A percentile compares a stretch with the other conserved stretches of the same genome.
phyloP scores from a whole-genome alignment of 2,329 filamentous ascomycete genomes.

The Aureobasidium zeae region DNA sequence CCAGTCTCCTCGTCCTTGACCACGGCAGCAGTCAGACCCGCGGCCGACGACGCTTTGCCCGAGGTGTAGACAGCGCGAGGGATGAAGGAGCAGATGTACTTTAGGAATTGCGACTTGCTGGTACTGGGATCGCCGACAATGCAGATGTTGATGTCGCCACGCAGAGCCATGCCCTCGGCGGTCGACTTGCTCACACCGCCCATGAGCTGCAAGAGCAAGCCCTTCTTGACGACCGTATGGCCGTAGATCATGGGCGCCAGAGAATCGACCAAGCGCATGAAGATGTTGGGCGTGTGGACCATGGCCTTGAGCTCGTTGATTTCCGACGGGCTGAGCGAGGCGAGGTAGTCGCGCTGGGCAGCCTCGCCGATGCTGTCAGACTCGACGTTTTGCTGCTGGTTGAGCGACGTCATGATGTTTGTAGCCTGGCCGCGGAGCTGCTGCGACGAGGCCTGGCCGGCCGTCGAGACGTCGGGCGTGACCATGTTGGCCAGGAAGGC shows the following conservation, averaged over 20 bases:
- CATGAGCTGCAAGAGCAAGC: slow-evolving; percentile 84
- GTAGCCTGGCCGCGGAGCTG: slow-evolving; percentile 62
- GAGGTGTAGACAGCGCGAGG: slow-evolving; percentile 95
- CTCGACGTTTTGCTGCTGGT: slow-evolving; percentile 60
- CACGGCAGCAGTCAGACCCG: slow-evolving; percentile 92
- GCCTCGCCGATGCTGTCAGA: slow-evolving; percentile 65
- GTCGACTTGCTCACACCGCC: slow-evolving; percentile 91
- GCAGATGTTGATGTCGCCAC: slow-evolving; percentile 98
- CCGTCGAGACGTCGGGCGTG: slow-evolving; percentile 72
- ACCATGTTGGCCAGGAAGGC: slow-evolving; percentile 98
- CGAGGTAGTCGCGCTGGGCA: slow-evolving; percentile 77
- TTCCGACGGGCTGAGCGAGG: slow-evolving; percentile 74
- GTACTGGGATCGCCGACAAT: slow-evolving; percentile 96
- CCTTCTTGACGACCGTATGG: slow-evolving; percentile 96
- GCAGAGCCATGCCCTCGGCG: slow-evolving; percentile 84
- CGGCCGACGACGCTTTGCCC: slow-evolving; percentile 92
- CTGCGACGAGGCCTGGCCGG: slow-evolving; percentile 60
- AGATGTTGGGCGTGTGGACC: slow-evolving; percentile 94
- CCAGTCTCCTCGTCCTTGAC: slow-evolving; percentile 98
- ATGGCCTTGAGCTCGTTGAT: slow-evolving; percentile 86
- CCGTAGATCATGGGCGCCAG: slow-evolving; percentile 96
- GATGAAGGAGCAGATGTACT: slow-evolving; percentile 96
- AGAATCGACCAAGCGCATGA: slow-evolving; percentile 82
- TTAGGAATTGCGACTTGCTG: slow-evolving; percentile 95
- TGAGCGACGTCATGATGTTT: slow-evolving; percentile 78